phyloP scores from a whole-genome alignment of 1,284 basidiomycete species.

The Psilocybe mexicana region DNA sequence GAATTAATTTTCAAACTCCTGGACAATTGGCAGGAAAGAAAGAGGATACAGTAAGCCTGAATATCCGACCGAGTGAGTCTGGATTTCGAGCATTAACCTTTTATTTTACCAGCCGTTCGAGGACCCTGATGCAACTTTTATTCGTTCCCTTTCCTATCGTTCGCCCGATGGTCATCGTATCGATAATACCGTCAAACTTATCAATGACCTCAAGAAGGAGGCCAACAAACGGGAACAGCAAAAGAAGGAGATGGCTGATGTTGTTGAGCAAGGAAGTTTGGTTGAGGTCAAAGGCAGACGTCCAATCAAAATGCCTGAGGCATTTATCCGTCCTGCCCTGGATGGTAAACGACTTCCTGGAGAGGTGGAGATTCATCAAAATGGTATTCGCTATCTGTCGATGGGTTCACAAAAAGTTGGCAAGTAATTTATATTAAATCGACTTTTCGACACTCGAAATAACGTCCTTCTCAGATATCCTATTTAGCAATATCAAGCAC shows the following conservation, averaged over 20 bases:
- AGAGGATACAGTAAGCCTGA: constrained; percentile 81
- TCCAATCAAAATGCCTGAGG: constrained; percentile 85
- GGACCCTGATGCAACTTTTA: constrained; percentile 95
- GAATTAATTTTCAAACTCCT: constrained; percentile 98
- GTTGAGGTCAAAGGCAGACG: constrained; percentile 85
- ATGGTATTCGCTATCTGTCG: constrained; percentile 93
- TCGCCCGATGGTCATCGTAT: constrained; percentile 90
- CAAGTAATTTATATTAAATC: constrained; percentile 35
- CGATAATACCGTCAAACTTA: constrained; percentile 86
- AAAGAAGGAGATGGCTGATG: constrained; percentile 97
- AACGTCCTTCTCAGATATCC: constrained; percentile 64
- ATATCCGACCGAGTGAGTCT: not conserved
- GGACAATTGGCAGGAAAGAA: constrained; percentile 98
- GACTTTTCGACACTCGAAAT: not conserved
- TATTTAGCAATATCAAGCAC: constrained; percentile 98
- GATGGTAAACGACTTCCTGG: constrained; percentile 94
- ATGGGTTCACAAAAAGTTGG: constrained; percentile 90
- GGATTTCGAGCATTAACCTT: not conserved
- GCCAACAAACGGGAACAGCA: constrained; percentile 97
- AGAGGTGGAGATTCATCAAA: constrained; percentile 97
- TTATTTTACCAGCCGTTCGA: constrained; percentile 80
- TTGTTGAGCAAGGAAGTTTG: constrained; percentile 92
- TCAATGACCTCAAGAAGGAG: constrained; percentile 94
- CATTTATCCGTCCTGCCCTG: constrained; percentile 91
- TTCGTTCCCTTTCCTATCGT: constrained; percentile 94